phyloP scores from a whole-genome alignment of 495 filamentous ascomycete genomes.

The Penicillium cosmopolitanum region DNA sequence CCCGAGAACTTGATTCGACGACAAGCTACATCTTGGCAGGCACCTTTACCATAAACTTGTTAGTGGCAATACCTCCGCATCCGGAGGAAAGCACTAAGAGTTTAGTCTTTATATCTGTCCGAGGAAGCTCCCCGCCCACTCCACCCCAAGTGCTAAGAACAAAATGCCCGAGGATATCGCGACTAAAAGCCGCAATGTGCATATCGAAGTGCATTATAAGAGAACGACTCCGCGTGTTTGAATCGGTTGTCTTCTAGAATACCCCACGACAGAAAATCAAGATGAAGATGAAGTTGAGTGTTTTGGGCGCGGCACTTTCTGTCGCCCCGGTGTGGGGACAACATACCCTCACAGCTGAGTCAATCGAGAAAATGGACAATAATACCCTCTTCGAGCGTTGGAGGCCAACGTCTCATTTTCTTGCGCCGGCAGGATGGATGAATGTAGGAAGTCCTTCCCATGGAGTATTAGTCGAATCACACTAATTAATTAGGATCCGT shows the following conservation, averaged over 20 bases:
- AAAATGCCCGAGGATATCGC: constrained; percentile 21
- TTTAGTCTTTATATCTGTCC: not conserved
- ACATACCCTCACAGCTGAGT: constrained; percentile 11
- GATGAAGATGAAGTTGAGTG: constrained; percentile 9
- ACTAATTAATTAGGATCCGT: constrained; percentile 17
- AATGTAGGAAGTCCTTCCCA: constrained; percentile 8
- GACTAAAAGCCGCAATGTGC: constrained; percentile 16
- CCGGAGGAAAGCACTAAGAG: not conserved
- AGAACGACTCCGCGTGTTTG: not conserved
- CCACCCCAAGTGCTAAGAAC: not conserved
- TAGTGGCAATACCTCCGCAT: not conserved
- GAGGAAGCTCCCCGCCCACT: not conserved
- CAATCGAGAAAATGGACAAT: constrained; percentile 21
- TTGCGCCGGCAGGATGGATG: constrained; percentile 27
- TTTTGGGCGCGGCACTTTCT: constrained; percentile 11
- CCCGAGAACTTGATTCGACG: constrained; percentile 10
- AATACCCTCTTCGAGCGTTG: constrained; percentile 21
- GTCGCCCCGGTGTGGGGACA: constrained; percentile 9
- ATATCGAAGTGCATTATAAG: not conserved
- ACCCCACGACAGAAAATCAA: not conserved
- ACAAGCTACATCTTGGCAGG: constrained; percentile 8
- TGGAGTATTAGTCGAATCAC: not conserved
- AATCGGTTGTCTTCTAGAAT: not conserved
- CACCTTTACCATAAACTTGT: not conserved
- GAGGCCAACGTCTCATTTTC: constrained; percentile 24